These are phyloP conservation scores for Capillidium rhysosporum DNA, from an alignment of 371 early-diverging fungal genomes.

Conservation along the genomic window DNA sequence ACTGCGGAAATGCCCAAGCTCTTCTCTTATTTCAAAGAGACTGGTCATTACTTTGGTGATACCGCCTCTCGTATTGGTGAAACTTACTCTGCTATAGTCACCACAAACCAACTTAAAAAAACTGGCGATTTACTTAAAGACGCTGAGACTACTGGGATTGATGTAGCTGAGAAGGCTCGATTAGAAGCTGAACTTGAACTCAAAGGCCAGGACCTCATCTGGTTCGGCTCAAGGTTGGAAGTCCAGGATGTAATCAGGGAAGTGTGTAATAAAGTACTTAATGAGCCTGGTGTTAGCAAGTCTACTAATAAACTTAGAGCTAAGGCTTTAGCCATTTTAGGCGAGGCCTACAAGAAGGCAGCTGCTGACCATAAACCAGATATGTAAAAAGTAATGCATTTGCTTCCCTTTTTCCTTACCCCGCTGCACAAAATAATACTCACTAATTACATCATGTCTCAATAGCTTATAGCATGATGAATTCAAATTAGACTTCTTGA, in stretches of 20 bases:
- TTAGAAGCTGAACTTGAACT: conserved; percentile 49
- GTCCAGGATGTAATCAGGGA: conserved; percentile 81
- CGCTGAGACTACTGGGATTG: conserved; percentile 58
- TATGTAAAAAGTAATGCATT: too few relatives aligned
- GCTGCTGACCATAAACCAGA: background rate
- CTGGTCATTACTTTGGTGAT: conserved; percentile 6
- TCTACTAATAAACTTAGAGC: conserved; percentile 33
- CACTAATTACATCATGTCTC: too few relatives aligned
- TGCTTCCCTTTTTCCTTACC: too few relatives aligned
- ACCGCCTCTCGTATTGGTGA: conserved; percentile 28
- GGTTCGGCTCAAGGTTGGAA: conserved; percentile 86
- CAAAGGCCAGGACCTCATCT: conserved; percentile 73
- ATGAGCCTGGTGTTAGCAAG: conserved; percentile 33
- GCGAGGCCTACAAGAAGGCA: conserved; percentile 30
- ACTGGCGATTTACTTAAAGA: conserved; percentile 67
- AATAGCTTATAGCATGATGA: too few relatives aligned
- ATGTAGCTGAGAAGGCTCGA: conserved; percentile 32
- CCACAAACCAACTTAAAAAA: conserved; percentile 76
- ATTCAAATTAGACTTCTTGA: too few relatives aligned
- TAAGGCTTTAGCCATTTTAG: conserved; percentile 46
- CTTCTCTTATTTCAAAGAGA: conserved; percentile 2
- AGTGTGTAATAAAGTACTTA: conserved; percentile 66
- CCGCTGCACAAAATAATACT: too few relatives aligned
- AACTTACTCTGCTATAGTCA: conserved; percentile 69
- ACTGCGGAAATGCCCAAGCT: background rate